A percentile compares a stretch with the other conserved stretches of the same genome.
Conservation (phyloP, 192 early-diverging fungal species). For the Allomyces javanicus region DNA sequence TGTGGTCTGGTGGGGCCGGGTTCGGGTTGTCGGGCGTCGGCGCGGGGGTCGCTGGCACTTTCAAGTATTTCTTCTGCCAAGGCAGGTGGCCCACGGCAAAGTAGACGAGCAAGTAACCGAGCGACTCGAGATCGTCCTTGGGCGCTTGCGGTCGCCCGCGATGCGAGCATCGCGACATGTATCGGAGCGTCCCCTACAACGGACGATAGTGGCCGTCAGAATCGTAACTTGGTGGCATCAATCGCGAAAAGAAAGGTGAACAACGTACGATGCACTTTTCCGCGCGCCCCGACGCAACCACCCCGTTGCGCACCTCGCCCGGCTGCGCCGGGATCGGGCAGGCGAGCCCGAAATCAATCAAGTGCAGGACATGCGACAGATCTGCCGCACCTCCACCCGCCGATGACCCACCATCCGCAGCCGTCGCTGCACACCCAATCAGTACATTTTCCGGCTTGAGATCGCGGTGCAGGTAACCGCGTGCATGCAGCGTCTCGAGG, state of each 20-base stretch:
- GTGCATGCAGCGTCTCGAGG: background rate
- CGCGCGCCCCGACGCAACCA: no score
- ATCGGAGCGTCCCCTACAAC: background rate
- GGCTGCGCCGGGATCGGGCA: background rate
- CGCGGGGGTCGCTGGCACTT: no score
- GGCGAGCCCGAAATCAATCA: background rate
- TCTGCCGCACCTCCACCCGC: background rate
- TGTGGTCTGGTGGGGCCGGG: background rate
- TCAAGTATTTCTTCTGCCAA: conserved; percentile 1
- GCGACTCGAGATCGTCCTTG: conserved; percentile 2
- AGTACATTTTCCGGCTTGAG: background rate
- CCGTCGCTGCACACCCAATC: background rate
- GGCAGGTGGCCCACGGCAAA: conserved; percentile 1
- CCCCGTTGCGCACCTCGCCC: no score
- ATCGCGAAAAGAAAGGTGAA: no score
- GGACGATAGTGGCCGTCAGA: no score
- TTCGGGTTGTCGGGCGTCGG: background rate
- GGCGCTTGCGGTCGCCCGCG: background rate
- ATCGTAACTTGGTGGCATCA: no score
- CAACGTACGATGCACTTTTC: no score
- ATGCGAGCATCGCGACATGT: background rate
- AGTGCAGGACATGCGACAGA: background rate
- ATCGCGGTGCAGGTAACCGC: background rate
- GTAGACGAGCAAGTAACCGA: conserved; percentile 1
- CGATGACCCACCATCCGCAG: no score